Base-by-base conservation (phyloP, 75 land plant species). In the Cryptomeria japonica region DNA sequence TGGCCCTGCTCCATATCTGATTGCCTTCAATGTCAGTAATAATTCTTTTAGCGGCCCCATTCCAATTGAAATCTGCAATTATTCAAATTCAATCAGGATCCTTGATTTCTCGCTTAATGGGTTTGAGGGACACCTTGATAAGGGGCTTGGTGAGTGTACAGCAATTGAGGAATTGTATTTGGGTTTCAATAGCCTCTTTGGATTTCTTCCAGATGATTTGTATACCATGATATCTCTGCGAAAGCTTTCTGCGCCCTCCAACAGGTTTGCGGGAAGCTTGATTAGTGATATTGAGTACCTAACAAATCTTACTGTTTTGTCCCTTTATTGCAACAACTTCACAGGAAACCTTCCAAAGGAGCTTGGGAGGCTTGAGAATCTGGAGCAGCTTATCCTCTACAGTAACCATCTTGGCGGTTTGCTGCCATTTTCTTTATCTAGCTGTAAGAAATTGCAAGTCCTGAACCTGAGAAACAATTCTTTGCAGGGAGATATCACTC, bases 71-170 rank as follows among this genome's bases (percentile, higher is more conserved):
- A 76, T 89, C 18, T 93, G 93, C 89, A 47, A 36, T 13, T 39
- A 61, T 75, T 83, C 90, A 9, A 25, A 49, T 70, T 28, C 68
- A 19, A 9, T 93, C 73, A 86, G 28, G 68, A 10, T 77, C 16
- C 79, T 96, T 53, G 95, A 93, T 89, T 86, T 96, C 53, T 93
- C 93, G 25, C 1, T 42, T 88, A 96, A 96, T 73, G 46, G 79
- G 12, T 91, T 96, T 85, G 82, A 86, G 18, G 93, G 95, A 31
- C 11, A 68, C 31, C 85, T 88, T 42, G 83, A 11, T 3, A 18
- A 16, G 87, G 92, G 88, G 83, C 58, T 93, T 19, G 91, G 91
- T 14, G 41, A 73, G 2, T 94, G 94, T 83, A 86, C 75, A 15
- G 72, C 80, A 9, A 86, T 94, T n/a, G 77, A 90, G 82, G 77